Evolutionary conservation across 2,329 filamentous ascomycete species (phyloP).

Genomic region (Chrysosporium queenslandicum): DNA sequence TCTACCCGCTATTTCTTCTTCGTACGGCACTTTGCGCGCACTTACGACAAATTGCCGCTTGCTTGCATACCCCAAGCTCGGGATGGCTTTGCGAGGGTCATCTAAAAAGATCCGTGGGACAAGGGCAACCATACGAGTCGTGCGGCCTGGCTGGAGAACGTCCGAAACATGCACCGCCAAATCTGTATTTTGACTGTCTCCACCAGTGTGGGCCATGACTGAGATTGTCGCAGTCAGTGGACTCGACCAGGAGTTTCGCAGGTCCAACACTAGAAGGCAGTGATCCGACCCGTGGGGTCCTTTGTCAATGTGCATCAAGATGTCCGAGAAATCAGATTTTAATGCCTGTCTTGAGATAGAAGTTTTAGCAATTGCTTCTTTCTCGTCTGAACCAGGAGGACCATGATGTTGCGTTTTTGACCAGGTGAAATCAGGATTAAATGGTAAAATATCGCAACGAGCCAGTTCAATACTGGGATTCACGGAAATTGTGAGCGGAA

Average conservation of each 20-base stretch:
- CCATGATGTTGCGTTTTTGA: constrained; percentile 25
- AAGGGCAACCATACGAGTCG: constrained; percentile 64
- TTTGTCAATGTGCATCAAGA: constrained; percentile 36
- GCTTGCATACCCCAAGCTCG: constrained; percentile 67
- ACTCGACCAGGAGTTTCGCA: constrained; percentile 83
- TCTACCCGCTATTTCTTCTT: constrained; percentile 63
- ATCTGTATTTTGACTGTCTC: constrained; percentile 18
- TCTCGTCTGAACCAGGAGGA: constrained; percentile 6
- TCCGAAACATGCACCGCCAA: constrained; percentile 33
- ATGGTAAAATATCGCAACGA: constrained; percentile 66
- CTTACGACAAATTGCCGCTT: constrained; percentile 90
- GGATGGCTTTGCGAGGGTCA: constrained; percentile 68
- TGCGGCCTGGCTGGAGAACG: constrained; percentile 49
- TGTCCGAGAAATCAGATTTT: constrained; percentile 35
- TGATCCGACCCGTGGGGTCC: constrained; percentile 48
- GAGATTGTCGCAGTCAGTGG: constrained; percentile 58
- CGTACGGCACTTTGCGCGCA: constrained; percentile 64
- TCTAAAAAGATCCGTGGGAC: constrained; percentile 64
- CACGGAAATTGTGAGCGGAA: constrained; percentile 78
- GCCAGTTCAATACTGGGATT: constrained; percentile 80
- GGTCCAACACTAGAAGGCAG: constrained; percentile 70
- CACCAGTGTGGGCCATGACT: constrained; percentile 28
- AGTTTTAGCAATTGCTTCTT: constrained; percentile 15
- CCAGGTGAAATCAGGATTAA: constrained; percentile 62
- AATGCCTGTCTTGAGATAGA: constrained; percentile 14